Conservation (phyloP, 345 rosid genomes). For the Clausena lansium region DNA sequence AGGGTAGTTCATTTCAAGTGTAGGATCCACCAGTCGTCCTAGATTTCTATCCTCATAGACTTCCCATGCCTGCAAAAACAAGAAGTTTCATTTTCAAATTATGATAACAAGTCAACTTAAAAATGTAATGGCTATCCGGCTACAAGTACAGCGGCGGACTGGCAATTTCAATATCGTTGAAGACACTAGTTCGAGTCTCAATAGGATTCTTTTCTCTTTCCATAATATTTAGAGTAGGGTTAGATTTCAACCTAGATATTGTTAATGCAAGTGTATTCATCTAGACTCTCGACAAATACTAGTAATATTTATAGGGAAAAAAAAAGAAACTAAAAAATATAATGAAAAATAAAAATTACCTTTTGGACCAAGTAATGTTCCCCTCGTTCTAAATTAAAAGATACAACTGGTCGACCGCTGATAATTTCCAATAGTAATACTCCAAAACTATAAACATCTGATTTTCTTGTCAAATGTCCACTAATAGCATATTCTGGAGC, state of each 20-base stretch:
- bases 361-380: slow-evolving; percentile 54
- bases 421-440: slow-evolving; percentile 54
- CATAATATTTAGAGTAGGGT: too few species aligned
- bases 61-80: slow-evolving; percentile 52
- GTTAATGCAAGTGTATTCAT: too few species aligned
- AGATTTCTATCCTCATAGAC: slow-evolving; percentile 27
- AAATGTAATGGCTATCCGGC: too few species aligned
- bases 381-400: slow-evolving; percentile 43
- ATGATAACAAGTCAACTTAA: background rate
- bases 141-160: too few species aligned
- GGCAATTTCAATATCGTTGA: too few species aligned
- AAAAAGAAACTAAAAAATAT: too few species aligned
- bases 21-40: slow-evolving; percentile 40
- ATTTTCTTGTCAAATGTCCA: slow-evolving; percentile 48
- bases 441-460: slow-evolving; percentile 63
- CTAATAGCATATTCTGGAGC: slow-evolving; percentile 58
- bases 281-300: background rate
- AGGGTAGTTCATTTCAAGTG: slow-evolving; percentile 30
- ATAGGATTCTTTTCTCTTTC: too few species aligned
- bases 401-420: slow-evolving; percentile 41
- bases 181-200: too few species aligned
- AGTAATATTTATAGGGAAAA: background rate
- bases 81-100: background rate
- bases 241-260: too few species aligned
- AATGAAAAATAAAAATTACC: slow-evolving; percentile 25